These are phyloP conservation scores for Aaosphaeria pasadenensis DNA, from an alignment of 2,329 filamentous ascomycete genomes.

Conservation along the genomic window DNA sequence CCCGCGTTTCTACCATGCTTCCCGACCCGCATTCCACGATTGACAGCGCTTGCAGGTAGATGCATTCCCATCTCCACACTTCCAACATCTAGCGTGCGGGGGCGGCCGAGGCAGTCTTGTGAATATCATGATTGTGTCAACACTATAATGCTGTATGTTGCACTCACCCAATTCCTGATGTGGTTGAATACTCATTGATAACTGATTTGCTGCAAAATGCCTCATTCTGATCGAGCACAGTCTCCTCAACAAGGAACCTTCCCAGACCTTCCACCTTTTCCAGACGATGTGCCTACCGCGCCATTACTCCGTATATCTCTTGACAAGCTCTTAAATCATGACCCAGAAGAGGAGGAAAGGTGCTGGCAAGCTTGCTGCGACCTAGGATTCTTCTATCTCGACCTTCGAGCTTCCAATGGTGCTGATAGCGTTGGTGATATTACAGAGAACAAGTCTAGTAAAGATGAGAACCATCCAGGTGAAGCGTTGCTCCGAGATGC, in stretches of 20 bases:
- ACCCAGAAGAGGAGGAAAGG: conserved; percentile 33
- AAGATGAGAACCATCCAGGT: conserved; percentile 20
- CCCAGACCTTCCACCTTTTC: conserved; percentile 40
- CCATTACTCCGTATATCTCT: conserved; percentile 43
- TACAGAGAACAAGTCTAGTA: background rate
- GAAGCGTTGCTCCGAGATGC: conserved; percentile 42
- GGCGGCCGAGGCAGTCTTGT: too few species aligned
- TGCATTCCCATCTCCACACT: too few species aligned
- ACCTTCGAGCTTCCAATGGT: conserved; percentile 33
- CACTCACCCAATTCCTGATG: too few species aligned
- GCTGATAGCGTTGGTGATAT: background rate
- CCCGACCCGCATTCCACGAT: too few species aligned
- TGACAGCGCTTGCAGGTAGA: too few species aligned
- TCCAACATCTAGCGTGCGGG: too few species aligned
- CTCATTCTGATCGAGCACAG: conserved; percentile 16
- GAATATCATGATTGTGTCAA: too few species aligned
- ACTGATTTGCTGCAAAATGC: conserved; percentile 8
- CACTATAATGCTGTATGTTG: too few species aligned
- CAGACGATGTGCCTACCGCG: conserved; percentile 38
- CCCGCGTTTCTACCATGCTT: conserved; percentile 10
- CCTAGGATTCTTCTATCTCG: conserved; percentile 58
- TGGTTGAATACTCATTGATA: too few species aligned
- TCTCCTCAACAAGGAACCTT: conserved; percentile 17
- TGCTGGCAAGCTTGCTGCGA: conserved; percentile 45
- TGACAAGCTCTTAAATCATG: conserved; percentile 33